Base-by-base conservation (phyloP, 176 grass and related monocot species). In the Zea luxurians region DNA sequence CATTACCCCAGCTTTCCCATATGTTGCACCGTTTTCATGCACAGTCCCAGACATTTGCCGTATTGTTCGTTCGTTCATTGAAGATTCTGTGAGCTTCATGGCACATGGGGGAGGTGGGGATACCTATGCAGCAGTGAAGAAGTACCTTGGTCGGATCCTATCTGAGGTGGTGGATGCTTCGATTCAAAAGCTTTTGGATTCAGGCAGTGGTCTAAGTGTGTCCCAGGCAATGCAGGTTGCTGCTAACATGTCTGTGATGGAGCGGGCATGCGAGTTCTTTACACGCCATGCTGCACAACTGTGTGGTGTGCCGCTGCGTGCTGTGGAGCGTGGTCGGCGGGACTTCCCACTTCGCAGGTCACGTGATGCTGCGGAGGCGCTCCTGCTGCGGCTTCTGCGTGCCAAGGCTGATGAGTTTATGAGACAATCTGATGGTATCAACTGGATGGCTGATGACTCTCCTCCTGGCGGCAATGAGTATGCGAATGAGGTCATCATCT, bases 41-140 rank as follows among this genome's bases (percentile, higher is more conserved):
- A 93, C 90, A 6, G 92, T 99, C 61, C 96, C 96, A 6, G 90
- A 93, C 70, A 91, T 96, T 61, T 99, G 96, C 68, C 89, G 96
- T 68, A 99, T 99, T 2, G 86, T 92, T 37, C 92, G 96, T n/a
- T 99, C 96, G 44, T 99, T 99, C 77, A 83, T 96, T 57, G 92
- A 93, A 83, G 96, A 99, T 66, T 99, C 96, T 63, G 90, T 99
- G 48, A 99, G 96, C 68, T 95, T 99, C 88, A 89, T 99, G 88
- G 93, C 92, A 38, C 96, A 99, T 70, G 96, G 96, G 5, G 92
- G 96, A 57, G 90, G 91, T 55, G 88, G 91, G 49, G 90, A 99
- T 70, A 86, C 88, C 0, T 99, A 92, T 63, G 81, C 92, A 60
- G 86, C 89, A 5, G 87, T 99, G 42, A 96, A 96, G 64, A 99